A percentile compares a stretch with the other conserved stretches of the same genome.
phyloP scores from a whole-genome alignment of 192 early-diverging fungal species.

The Oehlia diaphana region DNA sequence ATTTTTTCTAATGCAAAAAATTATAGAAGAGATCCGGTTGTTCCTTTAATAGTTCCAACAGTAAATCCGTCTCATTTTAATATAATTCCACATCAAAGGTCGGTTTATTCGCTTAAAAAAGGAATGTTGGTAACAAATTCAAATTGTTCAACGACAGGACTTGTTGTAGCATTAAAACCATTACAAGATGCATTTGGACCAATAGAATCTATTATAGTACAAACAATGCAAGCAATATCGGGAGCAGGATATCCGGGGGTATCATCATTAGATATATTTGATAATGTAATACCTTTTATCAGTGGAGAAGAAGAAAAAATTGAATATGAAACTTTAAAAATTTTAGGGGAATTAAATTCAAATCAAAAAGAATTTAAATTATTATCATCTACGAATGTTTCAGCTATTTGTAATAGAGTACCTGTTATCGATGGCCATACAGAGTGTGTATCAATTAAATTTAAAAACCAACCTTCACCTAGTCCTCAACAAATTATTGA shows the following conservation, averaged over 20 bases:
- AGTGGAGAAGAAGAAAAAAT: conserved; percentile 97
- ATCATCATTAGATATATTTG: conserved; percentile 90
- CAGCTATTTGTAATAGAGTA: conserved; percentile 95
- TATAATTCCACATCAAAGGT: conserved; percentile 73
- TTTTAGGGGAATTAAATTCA: conserved; percentile 69
- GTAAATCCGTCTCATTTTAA: conserved; percentile 91
- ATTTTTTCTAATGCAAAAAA: conserved; percentile 98
- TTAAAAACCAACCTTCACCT: conserved; percentile 67
- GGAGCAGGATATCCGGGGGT: conserved; percentile 99
- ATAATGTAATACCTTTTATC: conserved; percentile 95
- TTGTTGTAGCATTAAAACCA: conserved; percentile 87
- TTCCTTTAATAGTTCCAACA: conserved; percentile 92
- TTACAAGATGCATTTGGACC: conserved; percentile 93
- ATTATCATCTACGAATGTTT: conserved; percentile 68
- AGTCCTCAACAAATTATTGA: conserved; percentile 73
- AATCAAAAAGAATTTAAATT: conserved; percentile 54
- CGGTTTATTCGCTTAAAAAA: conserved; percentile 54
- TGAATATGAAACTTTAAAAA: conserved; percentile 92
- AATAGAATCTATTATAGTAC: conserved; percentile 75
- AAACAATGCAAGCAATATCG: conserved; percentile 94
- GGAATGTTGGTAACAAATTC: conserved; percentile 96
- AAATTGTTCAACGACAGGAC: conserved; percentile 98
- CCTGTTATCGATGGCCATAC: conserved; percentile 96
- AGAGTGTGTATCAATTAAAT: conserved; percentile 87
- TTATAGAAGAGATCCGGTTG: conserved; percentile 84